Base-by-base conservation (phyloP, 371 early-diverging fungal species). In the Rhizopus stolonifer region DNA sequence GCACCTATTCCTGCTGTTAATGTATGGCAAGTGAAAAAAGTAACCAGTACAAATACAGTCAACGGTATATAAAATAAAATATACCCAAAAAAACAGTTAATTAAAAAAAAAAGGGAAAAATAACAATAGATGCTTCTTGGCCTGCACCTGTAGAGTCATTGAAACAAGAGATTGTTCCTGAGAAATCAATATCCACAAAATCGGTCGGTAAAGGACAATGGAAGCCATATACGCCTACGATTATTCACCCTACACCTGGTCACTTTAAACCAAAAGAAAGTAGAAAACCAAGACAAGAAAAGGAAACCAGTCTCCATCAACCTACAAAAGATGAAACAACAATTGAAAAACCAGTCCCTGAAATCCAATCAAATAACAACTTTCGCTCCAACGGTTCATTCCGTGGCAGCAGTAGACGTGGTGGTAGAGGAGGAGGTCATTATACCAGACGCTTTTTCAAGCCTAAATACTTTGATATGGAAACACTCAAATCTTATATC, bases 141-240 rank as follows among this genome's bases (percentile, higher is more conserved):
- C 64, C 64, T 51, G 64, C 34, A 24, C 64, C 64, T 4, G 58
- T 58, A 33, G 64, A 63, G 46, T 54, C 59, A 19, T 21, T 49
- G 15, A 49, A 19, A 13, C 54, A 54, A 42, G 55, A 58, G 46
- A 51, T 54, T 18, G 19, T n/a, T n/a, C 10, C 24, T 3, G 58
- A 46, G 17, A 52, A 57, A 39, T 40, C 42, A 32, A 43, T 36
- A 29, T 18, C 32, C 10, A 51, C 21, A 19, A 60, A 60, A 31
- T 32, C 46, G 15, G 24, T 60, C 24, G 46, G 56, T 46, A 70
- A 56, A 65, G 68, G 69, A 44, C 72, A 74, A 63, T 78, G 79
- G 79, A 72, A 72, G 9, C 69, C 72, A 11, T 63, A 59, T 42
- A 74, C 75, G 14, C 75, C 79, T 55, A 74, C 69, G 31, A 74